Evolutionary conservation across 345 rosid genomes (phyloP).

Genomic region (Triadica sebifera): DNA sequence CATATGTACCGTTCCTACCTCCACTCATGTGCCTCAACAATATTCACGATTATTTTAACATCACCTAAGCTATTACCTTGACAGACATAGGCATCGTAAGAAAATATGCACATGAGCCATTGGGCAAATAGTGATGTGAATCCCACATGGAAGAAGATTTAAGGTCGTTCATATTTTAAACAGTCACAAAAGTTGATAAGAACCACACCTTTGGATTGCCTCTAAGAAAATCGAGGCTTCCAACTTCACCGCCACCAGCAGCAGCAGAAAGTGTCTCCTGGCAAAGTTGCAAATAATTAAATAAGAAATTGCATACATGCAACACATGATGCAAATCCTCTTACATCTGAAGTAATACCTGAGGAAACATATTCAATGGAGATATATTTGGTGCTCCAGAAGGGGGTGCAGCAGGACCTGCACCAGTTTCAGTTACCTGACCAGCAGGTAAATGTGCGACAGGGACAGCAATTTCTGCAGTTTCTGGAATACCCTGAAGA

Average conservation of each 20-base stretch:
- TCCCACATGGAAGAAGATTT: neutral
- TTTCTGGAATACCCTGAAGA: conserved; percentile 86
- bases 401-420: conserved; percentile 44
- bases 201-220: conserved; percentile 76
- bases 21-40: neutral
- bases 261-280: conserved; percentile 73
- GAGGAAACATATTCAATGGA: conserved; percentile 94
- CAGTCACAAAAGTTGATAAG: conserved; percentile 6
- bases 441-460: conserved; percentile 44
- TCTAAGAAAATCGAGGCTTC: conserved; percentile 87
- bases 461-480: conserved; percentile 73
- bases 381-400: conserved; percentile 90
- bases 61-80: neutral
- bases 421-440: conserved; percentile 56
- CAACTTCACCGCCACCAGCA: conserved; percentile 49
- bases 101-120: neutral
- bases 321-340: conserved; percentile 6
- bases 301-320: conserved; percentile 13
- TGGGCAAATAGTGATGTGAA: neutral
- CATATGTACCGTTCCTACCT: neutral
- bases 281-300: conserved; percentile 17
- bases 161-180: neutral
- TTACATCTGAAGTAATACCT: conserved; percentile 45
- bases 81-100: neutral
- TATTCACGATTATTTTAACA: neutral